Base-by-base conservation (phyloP, 2,329 filamentous ascomycete genomes). In the Diaporthe nobilis region DNA sequence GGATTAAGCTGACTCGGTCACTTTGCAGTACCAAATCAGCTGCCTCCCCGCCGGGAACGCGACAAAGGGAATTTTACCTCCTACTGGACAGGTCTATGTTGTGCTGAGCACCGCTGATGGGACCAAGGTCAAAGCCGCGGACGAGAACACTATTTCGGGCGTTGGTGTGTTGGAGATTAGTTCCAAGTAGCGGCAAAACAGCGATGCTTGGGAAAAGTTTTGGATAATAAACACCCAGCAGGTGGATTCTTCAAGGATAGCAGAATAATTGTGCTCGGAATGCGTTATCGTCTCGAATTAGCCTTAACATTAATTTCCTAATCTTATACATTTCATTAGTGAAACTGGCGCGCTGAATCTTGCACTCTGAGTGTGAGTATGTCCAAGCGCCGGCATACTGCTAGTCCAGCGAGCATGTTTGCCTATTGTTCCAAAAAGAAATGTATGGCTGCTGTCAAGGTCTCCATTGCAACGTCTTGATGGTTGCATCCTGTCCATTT, bases 41-140 rank as follows among this genome's bases (percentile, higher is more conserved):
- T 67, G 15, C 13, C 75, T 82, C 39, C 80, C 80, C 9, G 75
- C 65, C 15, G 67, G 17, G 57, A 37, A 47, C 28, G 47, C 63
- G n/a, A 51, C 28, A 3, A 2, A 20, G 28, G 75, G 65, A 6
- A 25, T 77, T 22, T 55, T 79, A 55, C 73, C 80, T 13, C 79
- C 80, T 20, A 71, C 77, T 1, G 85, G 85, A 22, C 85, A 86
- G 82, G 83, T 83, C 15, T 86, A 86, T 63, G 81, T 83, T n/a
- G 82, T 85, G 28, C 81, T 86, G 12, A 83, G 80, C 61, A 82
- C 83, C 39, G 84, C 84, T 70, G 82, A 85, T 71, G 83, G 83
- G 15, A 73, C 78, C 22, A 76, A 63, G 8, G 73, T 58, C 25
- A 79, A 77, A 67, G 82, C 84, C 15, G 78, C 79, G 31, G 83